Evolutionary conservation across 2,329 filamentous ascomycete species (phyloP).

Genomic region (Stemphylium beticola): DNA sequence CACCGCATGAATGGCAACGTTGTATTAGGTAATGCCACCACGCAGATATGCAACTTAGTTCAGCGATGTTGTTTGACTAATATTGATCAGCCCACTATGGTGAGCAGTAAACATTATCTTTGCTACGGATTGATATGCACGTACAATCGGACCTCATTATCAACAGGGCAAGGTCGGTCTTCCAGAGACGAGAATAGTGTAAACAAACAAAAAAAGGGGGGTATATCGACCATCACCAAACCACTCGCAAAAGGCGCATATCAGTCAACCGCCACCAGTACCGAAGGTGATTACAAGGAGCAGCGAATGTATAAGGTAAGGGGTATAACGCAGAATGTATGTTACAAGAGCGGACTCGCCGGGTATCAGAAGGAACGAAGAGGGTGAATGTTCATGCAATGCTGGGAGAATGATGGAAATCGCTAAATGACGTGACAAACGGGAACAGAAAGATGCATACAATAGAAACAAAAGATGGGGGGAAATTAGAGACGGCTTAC

Average conservation of each 20-base stretch:
- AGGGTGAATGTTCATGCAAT: slow-evolving; percentile 21
- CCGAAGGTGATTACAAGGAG: slow-evolving; percentile 15
- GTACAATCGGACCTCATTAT: slow-evolving; percentile 30
- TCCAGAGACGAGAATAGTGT: slow-evolving; percentile 14
- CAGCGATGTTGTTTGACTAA: not conserved
- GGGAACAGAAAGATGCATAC: not conserved
- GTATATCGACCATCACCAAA: slow-evolving; percentile 16
- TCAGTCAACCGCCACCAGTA: slow-evolving; percentile 8
- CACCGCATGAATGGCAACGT: no score
- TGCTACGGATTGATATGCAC: slow-evolving; percentile 23
- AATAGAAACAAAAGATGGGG: not conserved
- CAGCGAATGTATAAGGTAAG: slow-evolving; percentile 14
- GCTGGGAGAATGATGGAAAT: slow-evolving; percentile 10
- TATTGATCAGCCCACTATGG: slow-evolving; percentile 3
- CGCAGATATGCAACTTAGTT: no score
- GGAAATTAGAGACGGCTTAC: slow-evolving; percentile 22
- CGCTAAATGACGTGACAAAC: slow-evolving; percentile 18
- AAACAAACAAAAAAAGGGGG: slow-evolving; percentile 14
- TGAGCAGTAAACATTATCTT: slow-evolving; percentile 23
- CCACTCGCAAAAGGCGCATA: slow-evolving; percentile 1
- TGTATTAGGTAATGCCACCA: no score
- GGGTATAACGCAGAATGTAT: slow-evolving; percentile 11
- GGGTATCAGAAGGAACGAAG: slow-evolving; percentile 29
- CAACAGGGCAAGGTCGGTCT: slow-evolving; percentile 9
- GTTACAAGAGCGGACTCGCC: slow-evolving; percentile 29